Conservation (phyloP, 2,329 filamentous ascomycete genomes). For the Talaromyces pinophilus region DNA sequence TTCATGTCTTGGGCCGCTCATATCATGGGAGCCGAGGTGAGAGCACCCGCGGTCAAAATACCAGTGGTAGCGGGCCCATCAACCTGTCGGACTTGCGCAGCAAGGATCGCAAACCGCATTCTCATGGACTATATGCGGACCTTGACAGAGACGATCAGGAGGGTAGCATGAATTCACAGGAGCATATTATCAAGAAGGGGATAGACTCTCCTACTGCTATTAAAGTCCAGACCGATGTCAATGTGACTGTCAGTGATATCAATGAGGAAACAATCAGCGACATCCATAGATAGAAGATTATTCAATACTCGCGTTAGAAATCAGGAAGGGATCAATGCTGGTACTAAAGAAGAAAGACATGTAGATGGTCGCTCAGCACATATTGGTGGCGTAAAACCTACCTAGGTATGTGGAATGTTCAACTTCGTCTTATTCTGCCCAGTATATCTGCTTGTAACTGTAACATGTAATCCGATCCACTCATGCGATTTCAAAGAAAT, state of each 20-base stretch:
- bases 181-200: neutral
- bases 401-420: too few relatives aligned
- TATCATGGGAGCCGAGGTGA: neutral
- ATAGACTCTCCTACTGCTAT: neutral
- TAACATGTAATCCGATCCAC: too few relatives aligned
- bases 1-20: neutral
- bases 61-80: neutral
- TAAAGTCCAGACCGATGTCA: neutral
- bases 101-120: conserved; percentile 2
- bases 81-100: neutral
- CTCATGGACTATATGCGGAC: neutral
- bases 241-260: neutral
- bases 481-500: too few relatives aligned
- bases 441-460: too few relatives aligned
- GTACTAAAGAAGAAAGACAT: neutral
- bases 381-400: too few relatives aligned
- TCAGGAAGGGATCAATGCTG: neutral
- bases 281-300: neutral
- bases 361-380: too few relatives aligned
- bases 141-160: neutral
- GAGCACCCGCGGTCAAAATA: neutral
- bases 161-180: conserved; percentile 14
- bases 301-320: neutral
- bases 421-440: too few relatives aligned
- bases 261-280: neutral